Conservation (phyloP, 2,329 filamentous ascomycete species). For the Cladophialophora bantiana region DNA sequence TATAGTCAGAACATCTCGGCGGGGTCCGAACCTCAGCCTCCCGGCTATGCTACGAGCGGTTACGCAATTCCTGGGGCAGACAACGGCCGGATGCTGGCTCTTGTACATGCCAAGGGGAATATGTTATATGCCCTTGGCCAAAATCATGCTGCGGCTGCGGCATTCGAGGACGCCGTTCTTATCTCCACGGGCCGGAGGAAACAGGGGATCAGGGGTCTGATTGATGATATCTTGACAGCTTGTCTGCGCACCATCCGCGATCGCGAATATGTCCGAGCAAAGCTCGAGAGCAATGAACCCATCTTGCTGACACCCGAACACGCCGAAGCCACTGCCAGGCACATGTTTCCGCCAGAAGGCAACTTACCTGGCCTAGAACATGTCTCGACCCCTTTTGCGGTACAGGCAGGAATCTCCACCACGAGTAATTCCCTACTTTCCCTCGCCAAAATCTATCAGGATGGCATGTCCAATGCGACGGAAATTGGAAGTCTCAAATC, state of each 20-base stretch:
- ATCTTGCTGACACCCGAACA: constrained; percentile 82
- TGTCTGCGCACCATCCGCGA: constrained; percentile 41
- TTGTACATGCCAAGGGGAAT: constrained; percentile 97
- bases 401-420: constrained; percentile 83
- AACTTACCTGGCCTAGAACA: constrained; percentile 80
- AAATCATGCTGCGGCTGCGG: constrained; percentile 77
- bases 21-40: constrained; percentile 39
- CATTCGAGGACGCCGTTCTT: constrained; percentile 93
- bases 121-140: constrained; percentile 93
- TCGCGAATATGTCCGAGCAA: constrained; percentile 43
- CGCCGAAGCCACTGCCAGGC: constrained; percentile 79
- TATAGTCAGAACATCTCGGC: constrained; percentile 16
- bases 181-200: constrained; percentile 79
- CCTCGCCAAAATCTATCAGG: constrained; percentile 96
- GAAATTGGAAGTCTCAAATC: constrained; percentile 66
- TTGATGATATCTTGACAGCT: constrained; percentile 76
- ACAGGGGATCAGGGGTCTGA: constrained; percentile 76
- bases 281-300: constrained; percentile 59
- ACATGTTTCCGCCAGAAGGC: constrained; percentile 79
- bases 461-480: constrained; percentile 73
- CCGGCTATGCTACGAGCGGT: constrained; percentile 76
- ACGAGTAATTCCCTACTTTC: constrained; percentile 96
- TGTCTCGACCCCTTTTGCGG: constrained; percentile 73
- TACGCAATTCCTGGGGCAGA: constrained; percentile 85
- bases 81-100: constrained; percentile 89